phyloP scores from a whole-genome alignment of 371 early-diverging fungal species.

The Fennellomyces sp. region DNA sequence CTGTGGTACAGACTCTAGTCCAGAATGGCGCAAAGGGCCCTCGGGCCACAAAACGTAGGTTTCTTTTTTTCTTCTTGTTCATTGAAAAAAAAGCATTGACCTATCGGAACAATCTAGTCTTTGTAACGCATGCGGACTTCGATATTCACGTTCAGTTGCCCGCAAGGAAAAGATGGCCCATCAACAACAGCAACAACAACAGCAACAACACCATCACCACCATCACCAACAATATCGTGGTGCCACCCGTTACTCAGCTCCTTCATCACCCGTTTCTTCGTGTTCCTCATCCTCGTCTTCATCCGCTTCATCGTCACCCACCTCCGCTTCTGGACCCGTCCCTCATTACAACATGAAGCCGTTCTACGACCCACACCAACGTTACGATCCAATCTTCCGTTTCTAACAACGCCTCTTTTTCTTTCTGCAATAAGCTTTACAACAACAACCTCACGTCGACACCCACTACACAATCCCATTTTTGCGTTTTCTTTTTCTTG shows the following conservation, averaged over 20 bases:
- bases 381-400: neutral
- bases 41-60: slow-evolving; percentile 54
- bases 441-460: neutral
- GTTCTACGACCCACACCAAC: neutral
- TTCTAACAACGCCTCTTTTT: neutral
- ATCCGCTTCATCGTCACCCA: neutral
- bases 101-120: slow-evolving; percentile 23
- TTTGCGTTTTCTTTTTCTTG: neutral
- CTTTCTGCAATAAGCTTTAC: neutral
- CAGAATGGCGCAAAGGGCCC: slow-evolving; percentile 55
- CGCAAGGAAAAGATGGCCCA: slow-evolving; percentile 34
- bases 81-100: neutral
- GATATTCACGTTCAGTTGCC: slow-evolving; percentile 48
- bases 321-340: neutral
- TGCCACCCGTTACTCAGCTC: neutral
- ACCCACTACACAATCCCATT: neutral
- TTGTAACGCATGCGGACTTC: slow-evolving; percentile 52
- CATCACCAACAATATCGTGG: neutral
- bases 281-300: neutral
- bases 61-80: neutral
- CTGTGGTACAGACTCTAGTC: slow-evolving; percentile 49
- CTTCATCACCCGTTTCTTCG: neutral
- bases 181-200: slow-evolving; percentile 19
- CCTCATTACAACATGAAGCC: neutral
- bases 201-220: neutral